Evolutionary conservation across 1,139 yeast species (phyloP).

Genomic region (Geotrichum siamense): DNA sequence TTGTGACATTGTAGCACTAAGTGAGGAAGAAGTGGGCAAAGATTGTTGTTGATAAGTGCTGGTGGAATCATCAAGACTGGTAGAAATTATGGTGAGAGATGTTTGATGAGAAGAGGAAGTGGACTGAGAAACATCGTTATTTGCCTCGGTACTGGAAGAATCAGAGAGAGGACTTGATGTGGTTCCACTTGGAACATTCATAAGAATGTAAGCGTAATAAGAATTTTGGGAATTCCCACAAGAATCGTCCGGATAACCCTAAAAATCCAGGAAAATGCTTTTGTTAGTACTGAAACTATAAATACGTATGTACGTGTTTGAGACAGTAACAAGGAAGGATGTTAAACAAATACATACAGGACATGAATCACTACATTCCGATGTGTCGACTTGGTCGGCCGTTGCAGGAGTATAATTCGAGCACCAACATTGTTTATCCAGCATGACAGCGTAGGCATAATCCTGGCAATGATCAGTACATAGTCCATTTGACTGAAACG

Average conservation of each 20-base stretch:
- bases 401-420: slow-evolving; percentile 45
- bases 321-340: not conserved
- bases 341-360: slow-evolving; percentile 31
- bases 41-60: not conserved
- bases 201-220: slow-evolving; percentile 40
- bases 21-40: not conserved
- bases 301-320: not conserved
- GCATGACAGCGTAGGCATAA: slow-evolving; percentile 52
- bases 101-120: slow-evolving; percentile 3
- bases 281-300: not conserved
- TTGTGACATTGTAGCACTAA: not conserved
- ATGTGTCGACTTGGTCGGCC: slow-evolving; percentile 28
- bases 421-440: slow-evolving; percentile 52
- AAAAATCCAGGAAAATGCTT: not conserved
- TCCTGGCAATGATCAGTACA: slow-evolving; percentile 48
- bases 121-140: not conserved
- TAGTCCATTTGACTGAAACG: slow-evolving; percentile 48
- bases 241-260: slow-evolving; percentile 40
- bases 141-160: slow-evolving; percentile 2
- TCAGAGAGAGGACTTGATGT: slow-evolving; percentile 7
- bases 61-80: not conserved
- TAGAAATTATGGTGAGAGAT: not conserved
- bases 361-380: slow-evolving; percentile 44
- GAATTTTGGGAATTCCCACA: slow-evolving; percentile 40
- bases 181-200: slow-evolving; percentile 35